These are phyloP conservation scores for Prinsepia uniflora DNA, from an alignment of 306 rosid genomes.

Conservation along the genomic window DNA sequence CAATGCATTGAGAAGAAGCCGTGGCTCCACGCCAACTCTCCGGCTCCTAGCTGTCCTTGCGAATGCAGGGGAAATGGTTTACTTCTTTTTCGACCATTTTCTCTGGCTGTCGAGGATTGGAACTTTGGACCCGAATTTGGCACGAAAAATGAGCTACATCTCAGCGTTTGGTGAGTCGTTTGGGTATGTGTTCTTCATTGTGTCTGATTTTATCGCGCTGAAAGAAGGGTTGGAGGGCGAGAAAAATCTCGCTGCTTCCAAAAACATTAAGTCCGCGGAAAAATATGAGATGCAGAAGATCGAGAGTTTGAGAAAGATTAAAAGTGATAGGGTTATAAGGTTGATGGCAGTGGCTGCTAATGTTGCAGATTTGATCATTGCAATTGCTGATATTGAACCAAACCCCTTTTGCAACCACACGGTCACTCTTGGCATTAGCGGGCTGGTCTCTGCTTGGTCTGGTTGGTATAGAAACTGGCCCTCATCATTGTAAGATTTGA, in stretches of 20 bases:
- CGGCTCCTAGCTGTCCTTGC: slow-evolving; percentile 57
- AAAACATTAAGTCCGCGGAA: slow-evolving; percentile 11
- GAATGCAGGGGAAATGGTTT: slow-evolving; percentile 87
- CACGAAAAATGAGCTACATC: slow-evolving; percentile 58
- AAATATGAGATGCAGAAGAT: slow-evolving; percentile 15
- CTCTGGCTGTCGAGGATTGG: slow-evolving; percentile 90
- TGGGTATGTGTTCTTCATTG: slow-evolving; percentile 76
- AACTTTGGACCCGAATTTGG: slow-evolving; percentile 54
- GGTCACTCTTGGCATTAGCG: slow-evolving; percentile 83
- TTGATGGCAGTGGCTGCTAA: slow-evolving; percentile 88
- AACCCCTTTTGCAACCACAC: slow-evolving; percentile 82
- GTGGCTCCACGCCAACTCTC: slow-evolving; percentile 46
- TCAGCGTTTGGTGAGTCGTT: slow-evolving; percentile 93
- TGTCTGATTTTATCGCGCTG: slow-evolving; percentile 58
- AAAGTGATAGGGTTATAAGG: slow-evolving; percentile 79
- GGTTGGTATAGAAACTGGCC: slow-evolving; percentile 99
- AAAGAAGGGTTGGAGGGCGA: slow-evolving; percentile 57
- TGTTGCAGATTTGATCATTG: slow-evolving; percentile 85
- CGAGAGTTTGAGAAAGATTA: slow-evolving; percentile 46
- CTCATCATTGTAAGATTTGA: slow-evolving; percentile 23
- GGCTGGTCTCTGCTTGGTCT: slow-evolving; percentile 98
- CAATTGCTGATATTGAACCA: slow-evolving; percentile 81
- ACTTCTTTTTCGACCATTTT: slow-evolving; percentile 90
- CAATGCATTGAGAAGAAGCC: slow-evolving; percentile 63
- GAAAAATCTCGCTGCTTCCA: slow-evolving; percentile 33